These are phyloP conservation scores for Yarrowia osloensis DNA, from an alignment of 805 yeast species.

Conservation along the genomic window DNA sequence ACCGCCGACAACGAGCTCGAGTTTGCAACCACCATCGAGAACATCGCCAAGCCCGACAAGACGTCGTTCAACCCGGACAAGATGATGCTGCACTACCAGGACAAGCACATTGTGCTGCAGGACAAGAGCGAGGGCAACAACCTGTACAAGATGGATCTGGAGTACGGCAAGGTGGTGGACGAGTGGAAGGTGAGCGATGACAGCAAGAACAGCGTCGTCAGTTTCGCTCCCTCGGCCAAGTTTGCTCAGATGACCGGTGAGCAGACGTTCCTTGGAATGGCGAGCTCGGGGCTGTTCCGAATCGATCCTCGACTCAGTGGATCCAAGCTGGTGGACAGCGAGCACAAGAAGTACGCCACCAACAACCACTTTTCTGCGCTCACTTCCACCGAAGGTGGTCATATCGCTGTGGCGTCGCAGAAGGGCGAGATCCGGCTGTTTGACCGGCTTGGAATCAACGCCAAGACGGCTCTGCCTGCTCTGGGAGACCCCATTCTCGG, in stretches of 20 bases:
- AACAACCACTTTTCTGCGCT: constrained; percentile 59
- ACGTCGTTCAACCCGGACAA: constrained; percentile 56
- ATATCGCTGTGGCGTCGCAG: constrained; percentile 71
- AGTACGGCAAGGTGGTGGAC: constrained; percentile 79
- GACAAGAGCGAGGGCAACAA: constrained; percentile 49
- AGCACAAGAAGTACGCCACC: constrained; percentile 56
- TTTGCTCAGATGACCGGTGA: constrained; percentile 74
- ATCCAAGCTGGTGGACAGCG: constrained; percentile 60
- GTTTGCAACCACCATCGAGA: constrained; percentile 67
- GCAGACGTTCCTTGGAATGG: constrained; percentile 70
- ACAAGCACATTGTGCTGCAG: constrained; percentile 66
- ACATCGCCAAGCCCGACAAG: constrained; percentile 56
- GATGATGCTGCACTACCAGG: constrained; percentile 77
- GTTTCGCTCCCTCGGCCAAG: constrained; percentile 70
- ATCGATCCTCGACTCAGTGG: constrained; percentile 75
- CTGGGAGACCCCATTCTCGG: constrained; percentile 74
- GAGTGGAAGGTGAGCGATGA: constrained; percentile 67
- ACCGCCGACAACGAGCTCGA: constrained; percentile 54
- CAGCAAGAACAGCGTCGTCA: constrained; percentile 47
- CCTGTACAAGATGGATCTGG: constrained; percentile 75
- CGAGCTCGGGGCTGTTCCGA: constrained; percentile 65
- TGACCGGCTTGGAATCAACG: constrained; percentile 70
- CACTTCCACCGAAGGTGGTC: constrained; percentile 72
- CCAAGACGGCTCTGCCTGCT: constrained; percentile 79
- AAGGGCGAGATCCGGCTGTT: constrained; percentile 77